Base-by-base conservation (phyloP, 805 yeast genomes). In the Barnettozyma sp. region DNA sequence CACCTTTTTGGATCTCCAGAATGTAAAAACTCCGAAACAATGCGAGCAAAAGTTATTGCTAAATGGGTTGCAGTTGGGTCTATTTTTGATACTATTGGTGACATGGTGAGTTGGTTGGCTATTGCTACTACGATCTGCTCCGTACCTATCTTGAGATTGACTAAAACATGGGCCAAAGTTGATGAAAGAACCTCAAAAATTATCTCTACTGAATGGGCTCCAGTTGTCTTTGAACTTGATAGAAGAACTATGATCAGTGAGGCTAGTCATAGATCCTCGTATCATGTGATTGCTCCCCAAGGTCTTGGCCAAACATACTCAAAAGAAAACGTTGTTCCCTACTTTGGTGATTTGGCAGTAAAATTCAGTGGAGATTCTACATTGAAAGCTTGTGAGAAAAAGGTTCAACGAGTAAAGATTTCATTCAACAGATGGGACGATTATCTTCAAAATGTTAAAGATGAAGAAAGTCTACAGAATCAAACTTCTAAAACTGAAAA, bases 31-130 rank as follows among this genome's bases (percentile, higher is more conserved):
- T 43, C 61, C 10, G 72, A 64, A 42, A 30, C 40, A 39, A 54
- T 57, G 21, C 69, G 92, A 40, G 94, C 94, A 1, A 59, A 71
- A 27, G 50, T 87, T 4, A 56, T 90, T 24, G 76, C 77, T 31
- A 80, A 76, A 52, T 90, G 97, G 97, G 82, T 88, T 28, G 76
- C 77, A 41, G 65, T 90, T 29, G 97, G 96, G 4, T 75, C 81
- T 43, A 62, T 66, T 19, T 72, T 90, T 42, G 92, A 85, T 50
- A 73, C 73, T 41, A 63, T 73, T 21, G 97, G 97, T 33, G 94
- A 90, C 54, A 85, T 86, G 88, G 88, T 87, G 0, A 79, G 92
- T 21, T 90, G 97, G 97, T 63, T 86, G 17, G 95, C 95, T 0
- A 76, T 90, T 46, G 85, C 95, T 1, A 78, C 92, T 1, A 69